These are phyloP conservation scores for Alisma plantagoaquatica DNA, from an alignment of 106 monocot species.

Conservation along the genomic window DNA sequence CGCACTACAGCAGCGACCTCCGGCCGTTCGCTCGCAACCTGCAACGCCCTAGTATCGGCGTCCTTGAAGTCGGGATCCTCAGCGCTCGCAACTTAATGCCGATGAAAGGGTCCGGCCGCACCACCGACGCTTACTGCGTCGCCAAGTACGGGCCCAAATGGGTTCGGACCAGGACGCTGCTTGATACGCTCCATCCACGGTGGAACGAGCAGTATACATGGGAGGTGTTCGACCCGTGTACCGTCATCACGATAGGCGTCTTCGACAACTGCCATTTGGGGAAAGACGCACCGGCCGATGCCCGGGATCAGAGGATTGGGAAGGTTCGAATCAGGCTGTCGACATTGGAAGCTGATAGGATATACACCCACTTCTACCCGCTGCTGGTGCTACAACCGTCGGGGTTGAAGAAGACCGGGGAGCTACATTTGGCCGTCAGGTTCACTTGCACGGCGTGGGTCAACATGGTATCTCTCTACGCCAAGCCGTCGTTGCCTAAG, in stretches of 20 bases:
- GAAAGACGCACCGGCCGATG: slow-evolving; percentile 5
- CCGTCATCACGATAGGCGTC: slow-evolving; percentile 26
- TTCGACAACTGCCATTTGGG: slow-evolving; percentile 19
- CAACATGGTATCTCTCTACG: slow-evolving; percentile 26
- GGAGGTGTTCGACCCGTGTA: slow-evolving; percentile 29
- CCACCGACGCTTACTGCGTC: slow-evolving; percentile 23
- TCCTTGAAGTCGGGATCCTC: slow-evolving; percentile 36
- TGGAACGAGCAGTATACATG: slow-evolving; percentile 37
- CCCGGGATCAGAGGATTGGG: slow-evolving; percentile 18
- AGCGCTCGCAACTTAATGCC: slow-evolving; percentile 22
- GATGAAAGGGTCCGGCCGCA: slow-evolving; percentile 19
- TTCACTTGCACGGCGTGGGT: slow-evolving; percentile 31
- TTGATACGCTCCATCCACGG: slow-evolving; percentile 11
- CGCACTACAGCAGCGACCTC: slow-evolving; percentile 83
- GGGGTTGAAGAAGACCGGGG: slow-evolving; percentile 27
- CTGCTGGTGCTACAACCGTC: slow-evolving; percentile 16
- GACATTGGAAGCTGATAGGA: slow-evolving; percentile 15
- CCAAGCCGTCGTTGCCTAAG: slow-evolving; percentile 21
- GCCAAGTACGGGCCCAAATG: slow-evolving; percentile 28
- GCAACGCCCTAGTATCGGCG: slow-evolving; percentile 29
- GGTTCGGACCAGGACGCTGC: slow-evolving; percentile 20
- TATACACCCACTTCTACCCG: slow-evolving; percentile 31
- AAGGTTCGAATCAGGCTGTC: slow-evolving; percentile 24
- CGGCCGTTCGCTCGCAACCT: slow-evolving; percentile 46
- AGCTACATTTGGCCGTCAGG: slow-evolving; percentile 24